phyloP scores from a whole-genome alignment of 495 filamentous ascomycete species.

The Talaromyces thailandensis region DNA sequence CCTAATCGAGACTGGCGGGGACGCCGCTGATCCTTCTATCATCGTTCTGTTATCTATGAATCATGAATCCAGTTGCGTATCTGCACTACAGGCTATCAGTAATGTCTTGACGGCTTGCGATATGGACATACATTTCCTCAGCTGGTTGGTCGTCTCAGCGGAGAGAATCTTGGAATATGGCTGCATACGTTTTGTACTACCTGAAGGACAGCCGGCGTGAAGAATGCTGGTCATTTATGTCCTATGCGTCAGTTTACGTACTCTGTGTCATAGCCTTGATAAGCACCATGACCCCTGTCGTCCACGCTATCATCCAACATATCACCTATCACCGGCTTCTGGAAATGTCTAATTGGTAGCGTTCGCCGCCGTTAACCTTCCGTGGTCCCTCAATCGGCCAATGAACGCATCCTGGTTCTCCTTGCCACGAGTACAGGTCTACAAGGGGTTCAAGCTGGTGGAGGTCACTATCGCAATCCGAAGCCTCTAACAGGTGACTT shows the following conservation, averaged over 20 bases:
- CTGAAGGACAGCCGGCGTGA: neutral
- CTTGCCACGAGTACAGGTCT: neutral
- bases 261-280: neutral
- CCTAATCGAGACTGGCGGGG: neutral
- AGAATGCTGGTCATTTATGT: neutral
- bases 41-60: neutral
- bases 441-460: neutral
- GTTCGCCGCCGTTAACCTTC: neutral
- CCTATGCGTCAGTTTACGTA: neutral
- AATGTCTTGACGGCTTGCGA: neutral
- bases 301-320: neutral
- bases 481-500: neutral
- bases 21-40: neutral
- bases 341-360: neutral
- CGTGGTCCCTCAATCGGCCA: neutral
- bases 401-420: neutral
- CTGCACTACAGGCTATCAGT: neutral
- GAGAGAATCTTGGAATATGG: neutral
- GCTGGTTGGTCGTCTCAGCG: neutral
- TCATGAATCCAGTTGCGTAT: neutral
- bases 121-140: neutral
- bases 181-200: neutral
- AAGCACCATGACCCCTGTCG: neutral
- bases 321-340: neutral
- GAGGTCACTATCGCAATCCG: neutral